Percentiles rank a stretch among this genome's conserved stretches.
Evolutionary conservation across 139 green algal species (phyloP).

Genomic region (Chlorella sp.): DNA sequence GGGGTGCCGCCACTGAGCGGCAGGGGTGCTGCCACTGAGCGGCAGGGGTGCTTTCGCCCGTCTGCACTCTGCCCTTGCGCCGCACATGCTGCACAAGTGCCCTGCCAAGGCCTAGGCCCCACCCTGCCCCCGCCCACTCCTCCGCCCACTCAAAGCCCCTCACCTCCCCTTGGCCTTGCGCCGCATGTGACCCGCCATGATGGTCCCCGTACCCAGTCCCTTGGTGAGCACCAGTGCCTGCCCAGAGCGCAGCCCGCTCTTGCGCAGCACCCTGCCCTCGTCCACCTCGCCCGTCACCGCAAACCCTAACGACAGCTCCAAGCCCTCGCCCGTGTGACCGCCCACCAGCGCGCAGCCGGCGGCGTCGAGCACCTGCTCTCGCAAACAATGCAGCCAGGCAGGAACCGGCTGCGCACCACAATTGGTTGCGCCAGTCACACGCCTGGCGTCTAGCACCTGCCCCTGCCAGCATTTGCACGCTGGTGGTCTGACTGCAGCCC

Average conservation of each 20-base stretch:
- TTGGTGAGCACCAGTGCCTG: slow-evolving; percentile 89
- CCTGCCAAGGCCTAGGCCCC: not conserved
- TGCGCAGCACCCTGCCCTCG: slow-evolving; percentile 43
- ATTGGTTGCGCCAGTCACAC: no score
- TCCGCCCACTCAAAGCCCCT: no score
- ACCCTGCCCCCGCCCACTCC: not conserved
- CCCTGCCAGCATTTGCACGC: no score
- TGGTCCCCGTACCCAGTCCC: slow-evolving; percentile 65
- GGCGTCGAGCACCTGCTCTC: slow-evolving; percentile 33
- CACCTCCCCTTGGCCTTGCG: slow-evolving; percentile 41
- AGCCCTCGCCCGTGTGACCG: slow-evolving; percentile 77
- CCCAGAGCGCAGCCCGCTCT: slow-evolving; percentile 52
- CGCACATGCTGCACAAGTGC: not conserved
- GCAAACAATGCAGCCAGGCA: no score
- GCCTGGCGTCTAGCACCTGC: no score
- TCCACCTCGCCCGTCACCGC: slow-evolving; percentile 48
- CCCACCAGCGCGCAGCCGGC: slow-evolving; percentile 73
- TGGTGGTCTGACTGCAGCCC: no score
- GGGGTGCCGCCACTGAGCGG: no score
- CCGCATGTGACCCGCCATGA: slow-evolving; percentile 75
- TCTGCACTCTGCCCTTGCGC: no score
- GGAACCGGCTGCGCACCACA: no score
- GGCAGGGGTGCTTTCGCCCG: no score
- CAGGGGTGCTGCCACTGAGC: no score
- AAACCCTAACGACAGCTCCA: slow-evolving; percentile 57